phyloP scores from a whole-genome alignment of 345 rosid species.

The Trapa incisa region DNA sequence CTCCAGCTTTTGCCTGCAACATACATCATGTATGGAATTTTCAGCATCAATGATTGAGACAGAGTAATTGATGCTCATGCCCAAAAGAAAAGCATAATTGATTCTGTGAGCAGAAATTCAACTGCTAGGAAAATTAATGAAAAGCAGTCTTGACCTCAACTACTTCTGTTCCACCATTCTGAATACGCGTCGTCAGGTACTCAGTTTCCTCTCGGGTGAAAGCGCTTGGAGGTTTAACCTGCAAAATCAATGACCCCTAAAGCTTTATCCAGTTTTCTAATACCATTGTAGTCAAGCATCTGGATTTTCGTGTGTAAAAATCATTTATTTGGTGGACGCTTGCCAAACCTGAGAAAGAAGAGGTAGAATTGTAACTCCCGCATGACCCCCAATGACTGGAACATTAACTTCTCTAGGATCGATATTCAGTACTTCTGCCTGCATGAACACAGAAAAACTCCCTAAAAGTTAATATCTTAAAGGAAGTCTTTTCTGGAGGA shows the following conservation, averaged over 20 bases:
- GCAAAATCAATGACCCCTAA: not conserved
- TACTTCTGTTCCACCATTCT: constrained; percentile 96
- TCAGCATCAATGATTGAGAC: not conserved
- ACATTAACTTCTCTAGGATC: constrained; percentile 93
- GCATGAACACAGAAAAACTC: constrained; percentile 3
- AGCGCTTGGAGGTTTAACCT: constrained; percentile 80
- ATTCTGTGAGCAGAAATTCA: not conserved
- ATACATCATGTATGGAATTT: not conserved
- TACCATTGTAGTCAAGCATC: not conserved
- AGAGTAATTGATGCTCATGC: not conserved
- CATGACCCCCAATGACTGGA: constrained; percentile 96
- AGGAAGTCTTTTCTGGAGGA: not conserved
- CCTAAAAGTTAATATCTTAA: not conserved
- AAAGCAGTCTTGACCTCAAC: constrained; percentile 14
- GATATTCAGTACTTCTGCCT: constrained; percentile 96
- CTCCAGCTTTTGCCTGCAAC: constrained; percentile 91
- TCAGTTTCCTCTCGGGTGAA: constrained; percentile 71
- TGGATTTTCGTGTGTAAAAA: not conserved
- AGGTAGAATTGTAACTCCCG: constrained; percentile 92
- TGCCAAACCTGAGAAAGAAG: constrained; percentile 67
- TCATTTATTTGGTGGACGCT: not conserved
- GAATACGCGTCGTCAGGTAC: constrained; percentile 79
- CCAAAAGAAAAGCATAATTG: too few species aligned
- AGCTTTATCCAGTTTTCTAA: not conserved
- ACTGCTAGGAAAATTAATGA: not conserved